Evolutionary conservation across 352 stramenopile species (phyloP).

Genomic region (Pythium grandisporangium): DNA sequence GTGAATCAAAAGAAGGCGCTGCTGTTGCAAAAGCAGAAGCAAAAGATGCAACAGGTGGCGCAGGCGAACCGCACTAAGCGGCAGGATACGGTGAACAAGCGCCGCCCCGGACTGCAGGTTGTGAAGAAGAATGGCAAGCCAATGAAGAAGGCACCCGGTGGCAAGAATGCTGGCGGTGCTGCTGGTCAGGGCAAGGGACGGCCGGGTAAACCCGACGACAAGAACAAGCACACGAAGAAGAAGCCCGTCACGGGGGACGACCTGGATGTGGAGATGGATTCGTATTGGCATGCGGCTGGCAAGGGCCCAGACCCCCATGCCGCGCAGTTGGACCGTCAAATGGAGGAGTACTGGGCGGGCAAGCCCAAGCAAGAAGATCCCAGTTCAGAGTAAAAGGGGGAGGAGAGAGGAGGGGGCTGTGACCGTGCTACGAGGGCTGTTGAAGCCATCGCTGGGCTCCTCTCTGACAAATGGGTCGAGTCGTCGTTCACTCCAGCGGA

Average conservation of each 20-base stretch:
- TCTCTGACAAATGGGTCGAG: no score
- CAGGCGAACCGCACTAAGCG: constrained; percentile 65
- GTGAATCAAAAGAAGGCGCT: constrained; percentile 11
- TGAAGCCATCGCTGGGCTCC: no score
- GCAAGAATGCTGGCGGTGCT: neutral
- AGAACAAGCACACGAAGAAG: constrained; percentile 24
- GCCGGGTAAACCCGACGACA: neutral
- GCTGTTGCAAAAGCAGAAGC: constrained; percentile 35
- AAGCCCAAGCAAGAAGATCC: constrained; percentile 51
- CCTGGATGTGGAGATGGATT: constrained; percentile 83
- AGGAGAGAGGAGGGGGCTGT: no score
- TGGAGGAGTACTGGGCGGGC: constrained; percentile 86
- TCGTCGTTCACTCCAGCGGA: no score
- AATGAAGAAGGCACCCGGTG: constrained; percentile 5
- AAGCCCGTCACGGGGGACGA: constrained; percentile 48
- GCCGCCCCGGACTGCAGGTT: constrained; percentile 49
- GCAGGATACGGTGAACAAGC: constrained; percentile 64
- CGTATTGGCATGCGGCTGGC: constrained; percentile 83
- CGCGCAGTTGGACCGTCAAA: constrained; percentile 69
- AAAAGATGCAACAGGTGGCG: constrained; percentile 53
- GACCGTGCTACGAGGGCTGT: no score
- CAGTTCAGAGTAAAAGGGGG: no score
- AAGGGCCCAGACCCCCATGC: constrained; percentile 85
- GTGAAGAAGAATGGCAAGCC: constrained; percentile 20
- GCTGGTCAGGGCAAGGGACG: neutral